A percentile compares a stretch with the other conserved stretches of the same genome.
phyloP scores from a whole-genome alignment of 768 basidiomycete species.

The Cubamyces sp. region DNA sequence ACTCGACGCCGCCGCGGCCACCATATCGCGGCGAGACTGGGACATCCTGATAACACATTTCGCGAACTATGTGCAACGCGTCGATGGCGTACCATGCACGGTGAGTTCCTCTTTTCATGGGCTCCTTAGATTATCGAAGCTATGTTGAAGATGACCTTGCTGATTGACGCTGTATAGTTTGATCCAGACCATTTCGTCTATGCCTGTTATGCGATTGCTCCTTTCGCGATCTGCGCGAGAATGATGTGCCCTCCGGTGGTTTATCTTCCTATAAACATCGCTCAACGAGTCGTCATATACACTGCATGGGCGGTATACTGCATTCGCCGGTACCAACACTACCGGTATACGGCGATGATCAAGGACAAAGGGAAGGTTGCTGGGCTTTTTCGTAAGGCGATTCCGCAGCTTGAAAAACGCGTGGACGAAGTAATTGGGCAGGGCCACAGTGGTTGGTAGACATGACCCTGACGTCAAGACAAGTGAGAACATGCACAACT shows the following conservation, averaged over 20 bases:
- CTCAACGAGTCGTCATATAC: conserved; percentile 1
- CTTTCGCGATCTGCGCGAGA: background rate
- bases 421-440: background rate
- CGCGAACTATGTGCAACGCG: background rate
- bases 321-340: background rate
- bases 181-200: background rate
- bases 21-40: background rate
- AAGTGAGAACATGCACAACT: background rate
- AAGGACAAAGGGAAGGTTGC: background rate
- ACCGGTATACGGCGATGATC: background rate
- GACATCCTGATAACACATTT: background rate
- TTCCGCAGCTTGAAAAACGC: background rate
- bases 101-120: background rate
- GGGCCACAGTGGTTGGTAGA: too few species aligned
- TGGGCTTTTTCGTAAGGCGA: background rate
- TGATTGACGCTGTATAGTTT: background rate
- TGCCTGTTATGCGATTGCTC: background rate
- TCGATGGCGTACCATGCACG: background rate
- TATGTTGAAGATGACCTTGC: too few species aligned
- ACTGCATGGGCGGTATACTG: background rate
- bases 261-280: background rate
- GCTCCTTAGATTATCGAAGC: too few species aligned
- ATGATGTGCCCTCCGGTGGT: background rate
- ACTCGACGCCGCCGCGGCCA: too few species aligned
- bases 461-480: too few species aligned